phyloP scores from a whole-genome alignment of 805 yeast species.

The Yamadazyma philogaea region DNA sequence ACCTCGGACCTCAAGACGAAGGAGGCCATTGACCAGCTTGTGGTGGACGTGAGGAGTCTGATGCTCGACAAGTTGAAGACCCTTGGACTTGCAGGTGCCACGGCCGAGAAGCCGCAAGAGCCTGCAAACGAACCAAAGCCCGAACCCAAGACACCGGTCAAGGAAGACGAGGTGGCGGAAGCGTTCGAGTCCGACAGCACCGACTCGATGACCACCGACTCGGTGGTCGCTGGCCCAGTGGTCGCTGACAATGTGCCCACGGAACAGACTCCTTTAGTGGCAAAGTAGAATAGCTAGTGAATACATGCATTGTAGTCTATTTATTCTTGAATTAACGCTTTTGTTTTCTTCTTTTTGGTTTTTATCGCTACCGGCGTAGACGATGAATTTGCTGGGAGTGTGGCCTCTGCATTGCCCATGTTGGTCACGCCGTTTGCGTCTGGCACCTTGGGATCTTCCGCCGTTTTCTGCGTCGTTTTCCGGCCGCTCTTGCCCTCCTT shows the following conservation, averaged over 20 bases:
- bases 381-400: background rate
- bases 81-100: conserved; percentile 34
- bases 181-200: conserved; percentile 7
- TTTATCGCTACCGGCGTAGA: conserved; percentile 18
- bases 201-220: no score
- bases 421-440: background rate
- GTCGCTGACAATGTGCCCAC: no score
- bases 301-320: conserved; percentile 1
- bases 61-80: conserved; percentile 49
- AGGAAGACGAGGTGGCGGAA: conserved; percentile 11
- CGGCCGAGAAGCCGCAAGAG: background rate
- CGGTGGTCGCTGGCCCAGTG: no score
- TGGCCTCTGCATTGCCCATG: background rate
- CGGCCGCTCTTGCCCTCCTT: conserved; percentile 13
- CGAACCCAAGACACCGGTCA: background rate
- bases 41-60: conserved; percentile 49
- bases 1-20: conserved; percentile 63
- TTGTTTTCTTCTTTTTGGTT: conserved; percentile 39
- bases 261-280: conserved; percentile 10
- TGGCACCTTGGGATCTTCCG: background rate
- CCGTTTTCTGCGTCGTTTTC: conserved; percentile 1
- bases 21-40: conserved; percentile 65
- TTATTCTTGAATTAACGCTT: conserved; percentile 35
- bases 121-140: background rate
- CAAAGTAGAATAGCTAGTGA: background rate